Evolutionary conservation across 805 yeast species (phyloP).

Genomic region (Schwanniomyces sp.): DNA sequence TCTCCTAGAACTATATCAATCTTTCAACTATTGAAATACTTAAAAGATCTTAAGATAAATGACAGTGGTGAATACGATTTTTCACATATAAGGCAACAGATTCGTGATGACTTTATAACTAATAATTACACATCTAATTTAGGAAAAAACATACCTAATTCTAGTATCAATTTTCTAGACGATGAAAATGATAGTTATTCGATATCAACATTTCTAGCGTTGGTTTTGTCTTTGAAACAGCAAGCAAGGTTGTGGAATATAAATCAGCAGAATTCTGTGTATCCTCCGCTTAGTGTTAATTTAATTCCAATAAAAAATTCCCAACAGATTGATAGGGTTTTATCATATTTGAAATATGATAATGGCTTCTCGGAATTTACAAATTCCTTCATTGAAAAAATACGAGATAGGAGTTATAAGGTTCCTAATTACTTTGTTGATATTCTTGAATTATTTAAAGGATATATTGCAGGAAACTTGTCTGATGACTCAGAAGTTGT

Average conservation of each 20-base stretch:
- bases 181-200: conserved; percentile 12
- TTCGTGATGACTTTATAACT: neutral
- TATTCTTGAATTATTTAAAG: conserved; percentile 47
- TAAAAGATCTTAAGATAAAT: conserved; percentile 8
- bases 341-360: conserved; percentile 19
- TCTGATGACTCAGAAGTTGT: conserved; percentile 45
- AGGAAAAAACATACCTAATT: conserved; percentile 9
- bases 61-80: neutral
- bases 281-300: conserved; percentile 33
- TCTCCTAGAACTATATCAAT: conserved; percentile 33
- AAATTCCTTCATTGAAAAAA: conserved; percentile 13
- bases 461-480: conserved; percentile 56
- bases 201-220: conserved; percentile 33
- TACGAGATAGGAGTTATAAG: conserved; percentile 2
- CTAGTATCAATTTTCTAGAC: neutral
- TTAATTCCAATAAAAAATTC: conserved; percentile 26
- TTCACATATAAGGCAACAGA: neutral
- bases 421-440: conserved; percentile 25
- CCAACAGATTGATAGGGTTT: conserved; percentile 9
- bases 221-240: conserved; percentile 50
- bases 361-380: conserved; percentile 20
- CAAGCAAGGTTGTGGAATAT: conserved; percentile 47
- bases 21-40: conserved; percentile 28
- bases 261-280: conserved; percentile 23
- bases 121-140: conserved; percentile 4